Percentiles rank a stretch among this genome's conserved stretches.
These are phyloP conservation scores for Rubia balearica DNA, from an alignment of 305 asterid genomes.

Conservation along the genomic window DNA sequence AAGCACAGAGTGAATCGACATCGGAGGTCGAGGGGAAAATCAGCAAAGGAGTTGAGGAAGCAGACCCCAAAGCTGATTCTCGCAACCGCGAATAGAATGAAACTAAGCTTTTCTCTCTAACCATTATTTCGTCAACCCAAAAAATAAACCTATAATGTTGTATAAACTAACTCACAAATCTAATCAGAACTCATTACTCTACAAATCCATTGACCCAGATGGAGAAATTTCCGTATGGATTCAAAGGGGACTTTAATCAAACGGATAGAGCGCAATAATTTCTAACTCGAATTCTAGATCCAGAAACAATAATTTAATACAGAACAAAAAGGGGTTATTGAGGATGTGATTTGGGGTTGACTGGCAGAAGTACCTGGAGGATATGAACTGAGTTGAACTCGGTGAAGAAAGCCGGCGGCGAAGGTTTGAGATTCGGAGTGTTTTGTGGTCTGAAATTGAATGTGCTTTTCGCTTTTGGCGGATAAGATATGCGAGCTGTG, in stretches of 20 bases:
- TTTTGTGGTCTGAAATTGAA: conserved; percentile 10
- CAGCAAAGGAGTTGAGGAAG: conserved; percentile 56
- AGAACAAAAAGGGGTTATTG: background rate
- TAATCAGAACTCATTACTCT: conserved; percentile 23
- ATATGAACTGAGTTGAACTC: conserved; percentile 12
- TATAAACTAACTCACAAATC: background rate
- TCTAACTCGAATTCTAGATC: conserved; percentile 6
- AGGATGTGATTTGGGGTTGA: conserved; percentile 25
- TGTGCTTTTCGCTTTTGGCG: conserved; percentile 2
- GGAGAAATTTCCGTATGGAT: conserved; percentile 9
- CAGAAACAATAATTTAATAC: background rate
- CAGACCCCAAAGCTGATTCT: conserved; percentile 61
- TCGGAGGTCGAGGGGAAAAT: conserved; percentile 93
- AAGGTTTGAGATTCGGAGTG: conserved; percentile 11
- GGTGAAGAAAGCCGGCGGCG: conserved; percentile 8
- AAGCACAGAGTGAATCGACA: conserved; percentile 86
- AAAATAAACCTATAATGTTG: conserved; percentile 19
- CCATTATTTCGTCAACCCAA: conserved; percentile 41
- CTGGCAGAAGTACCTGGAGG: conserved; percentile 33
- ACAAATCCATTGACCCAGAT: conserved; percentile 11
- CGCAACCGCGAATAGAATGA: conserved; percentile 60
- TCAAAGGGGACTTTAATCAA: background rate
- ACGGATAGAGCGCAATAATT: conserved; percentile 3
- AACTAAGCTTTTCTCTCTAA: conserved; percentile 67
- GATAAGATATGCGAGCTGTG: conserved; percentile 20